Conservation (phyloP, 768 basidiomycete genomes). For the Suillus plorans region DNA sequence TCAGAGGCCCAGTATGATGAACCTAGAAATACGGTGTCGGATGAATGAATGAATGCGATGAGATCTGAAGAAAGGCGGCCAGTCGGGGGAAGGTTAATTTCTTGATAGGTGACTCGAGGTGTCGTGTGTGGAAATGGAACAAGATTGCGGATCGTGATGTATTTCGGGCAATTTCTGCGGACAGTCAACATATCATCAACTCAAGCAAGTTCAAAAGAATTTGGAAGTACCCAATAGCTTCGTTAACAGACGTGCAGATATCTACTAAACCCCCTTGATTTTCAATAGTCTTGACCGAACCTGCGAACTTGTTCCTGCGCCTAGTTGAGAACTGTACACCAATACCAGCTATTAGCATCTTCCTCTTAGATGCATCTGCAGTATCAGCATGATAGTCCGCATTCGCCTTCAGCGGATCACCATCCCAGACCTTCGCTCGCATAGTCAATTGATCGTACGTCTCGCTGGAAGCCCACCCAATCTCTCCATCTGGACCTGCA, state of each 20-base stretch:
- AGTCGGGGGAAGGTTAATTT: conserved; percentile 29
- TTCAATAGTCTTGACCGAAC: conserved; percentile 39
- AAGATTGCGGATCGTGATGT: conserved; percentile 58
- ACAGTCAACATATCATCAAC: neutral
- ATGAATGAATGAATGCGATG: conserved; percentile 45
- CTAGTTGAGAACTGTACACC: conserved; percentile 61
- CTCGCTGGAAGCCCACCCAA: conserved; percentile 43
- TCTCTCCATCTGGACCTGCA: conserved; percentile 41
- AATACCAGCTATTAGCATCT: conserved; percentile 53
- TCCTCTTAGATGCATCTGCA: conserved; percentile 15
- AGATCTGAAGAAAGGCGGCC: conserved; percentile 51
- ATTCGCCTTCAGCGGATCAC: conserved; percentile 47
- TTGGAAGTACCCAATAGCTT: conserved; percentile 55
- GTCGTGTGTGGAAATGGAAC: conserved; percentile 38
- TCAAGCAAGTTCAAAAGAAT: neutral
- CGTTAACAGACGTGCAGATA: conserved; percentile 41
- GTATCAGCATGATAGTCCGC: conserved; percentile 1
- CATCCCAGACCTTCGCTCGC: conserved; percentile 47
- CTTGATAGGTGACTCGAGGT: conserved; percentile 39
- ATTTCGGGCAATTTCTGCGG: conserved; percentile 68
- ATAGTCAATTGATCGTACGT: conserved; percentile 36
- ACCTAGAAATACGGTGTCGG: conserved; percentile 61
- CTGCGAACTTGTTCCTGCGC: conserved; percentile 64
- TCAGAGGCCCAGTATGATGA: conserved; percentile 45
- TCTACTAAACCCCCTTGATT: conserved; percentile 33